Base-by-base conservation (phyloP, 1,284 basidiomycete genomes). In the Apiotrichum sp. region DNA sequence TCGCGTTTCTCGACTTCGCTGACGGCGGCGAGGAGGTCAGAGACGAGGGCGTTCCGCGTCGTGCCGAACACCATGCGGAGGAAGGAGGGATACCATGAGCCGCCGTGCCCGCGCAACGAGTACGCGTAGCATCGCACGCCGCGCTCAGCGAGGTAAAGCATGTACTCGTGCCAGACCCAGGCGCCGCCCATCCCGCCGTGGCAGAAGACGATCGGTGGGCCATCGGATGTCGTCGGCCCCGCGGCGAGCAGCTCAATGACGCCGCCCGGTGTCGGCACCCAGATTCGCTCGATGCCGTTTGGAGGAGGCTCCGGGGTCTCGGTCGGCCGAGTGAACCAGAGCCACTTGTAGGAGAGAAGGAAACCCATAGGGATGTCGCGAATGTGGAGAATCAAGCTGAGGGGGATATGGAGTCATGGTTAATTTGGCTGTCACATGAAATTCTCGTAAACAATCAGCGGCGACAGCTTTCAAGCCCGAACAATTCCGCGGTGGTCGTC, bases 171-270 rank as follows among this genome's bases (percentile, higher is more conserved):
- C 56, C 56, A 57, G 7, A 57, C 56, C 56, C 56, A 57, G 1
- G 56, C 56, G 36, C 50, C 47, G 36, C 56, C 56, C 56, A 57
- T 57, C 0, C 56, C 56, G 16, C 56, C 56, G 14, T 57, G 56
- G 43, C 51, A 50, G 51, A 57, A 57, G 13, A 57, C 16, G 47
- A 57, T 50, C 2, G 51, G 47, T 1, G 50, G 50, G 43, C 43
- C 50, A 0, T 40, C 1, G 36, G 16, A 5, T 43, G 36, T 1
- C 5, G 48, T 29, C 4, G 44, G 38, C 34, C 40, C 40, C 6
- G 40, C 47, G n/a, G 29, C 38, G 29, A 57, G 48, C 14, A 57
- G 35, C 45, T 57, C 56, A 16, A 57, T 43, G 29, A 34, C n/a
- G 4, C 56, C 56, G 6, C 42, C 41, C 1, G 42, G n/a, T 4